A percentile compares a stretch with the other conserved stretches of the same genome.
These are phyloP conservation scores for Barnettozyma salicaria DNA, from an alignment of 805 yeast species.

Conservation along the genomic window DNA sequence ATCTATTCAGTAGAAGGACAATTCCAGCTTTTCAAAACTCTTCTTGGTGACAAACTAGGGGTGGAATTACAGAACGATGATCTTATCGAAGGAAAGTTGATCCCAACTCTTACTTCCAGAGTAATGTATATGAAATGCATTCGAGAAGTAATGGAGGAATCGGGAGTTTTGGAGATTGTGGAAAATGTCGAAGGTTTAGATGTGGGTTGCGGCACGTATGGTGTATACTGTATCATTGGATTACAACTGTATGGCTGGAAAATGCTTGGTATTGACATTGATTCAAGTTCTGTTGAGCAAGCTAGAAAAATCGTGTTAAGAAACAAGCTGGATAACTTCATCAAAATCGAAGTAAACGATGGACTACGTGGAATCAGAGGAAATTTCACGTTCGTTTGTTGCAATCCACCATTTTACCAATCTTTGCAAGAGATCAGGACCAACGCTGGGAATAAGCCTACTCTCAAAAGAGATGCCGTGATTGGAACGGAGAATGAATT, in stretches of 20 bases:
- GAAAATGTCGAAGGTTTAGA: conserved; percentile 30
- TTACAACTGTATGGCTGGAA: conserved; percentile 22
- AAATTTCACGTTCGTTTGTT: conserved; percentile 31
- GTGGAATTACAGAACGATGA: neutral
- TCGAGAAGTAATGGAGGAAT: conserved; percentile 3
- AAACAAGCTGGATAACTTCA: conserved; percentile 27
- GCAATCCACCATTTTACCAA: conserved; percentile 50
- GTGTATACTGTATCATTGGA: conserved; percentile 41
- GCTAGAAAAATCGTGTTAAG: conserved; percentile 26
- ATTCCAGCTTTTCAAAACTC: conserved; percentile 4
- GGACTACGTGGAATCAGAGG: conserved; percentile 11
- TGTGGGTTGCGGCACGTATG: conserved; percentile 45
- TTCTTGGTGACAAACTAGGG: neutral
- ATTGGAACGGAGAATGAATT: conserved; percentile 34
- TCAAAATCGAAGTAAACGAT: conserved; percentile 12
- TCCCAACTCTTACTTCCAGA: conserved; percentile 8
- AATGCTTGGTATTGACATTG: conserved; percentile 40
- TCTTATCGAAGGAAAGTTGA: neutral
- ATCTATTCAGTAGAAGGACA: conserved; percentile 4
- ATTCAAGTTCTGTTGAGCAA: conserved; percentile 26
- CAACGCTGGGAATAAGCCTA: conserved; percentile 23
- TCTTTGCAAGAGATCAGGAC: conserved; percentile 30
- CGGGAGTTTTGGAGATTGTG: neutral
- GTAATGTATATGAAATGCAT: conserved; percentile 3
- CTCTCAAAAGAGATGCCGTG: conserved; percentile 21